Evolutionary conservation across 2,329 filamentous ascomycete species (phyloP), one percentile per base, ranked within the genome.

Genomic region (Plectosphaerella sp.): DNA sequence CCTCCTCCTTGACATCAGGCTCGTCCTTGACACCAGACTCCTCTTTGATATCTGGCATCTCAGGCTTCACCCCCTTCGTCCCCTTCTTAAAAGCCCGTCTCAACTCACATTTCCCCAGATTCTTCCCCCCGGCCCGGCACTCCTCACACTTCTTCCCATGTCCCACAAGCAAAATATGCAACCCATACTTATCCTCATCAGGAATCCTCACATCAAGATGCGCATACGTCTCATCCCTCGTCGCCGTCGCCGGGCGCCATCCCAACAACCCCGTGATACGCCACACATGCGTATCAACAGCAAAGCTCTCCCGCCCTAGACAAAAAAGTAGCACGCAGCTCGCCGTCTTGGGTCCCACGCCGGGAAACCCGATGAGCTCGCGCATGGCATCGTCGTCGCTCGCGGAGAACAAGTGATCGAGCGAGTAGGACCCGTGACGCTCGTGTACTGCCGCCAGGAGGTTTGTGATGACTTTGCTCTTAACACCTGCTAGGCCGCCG

Each of bases 401-500:
- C 10, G 64, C 62, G 6, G 58, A 55, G 47, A 77, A 75, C 12
- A 82, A 64, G 58, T 79, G 74, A 52, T 82, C 75, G 2, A 81
- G 68, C 15, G 73, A 74, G 58, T 76, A 77, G 1, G 18, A 45
- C 4, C 73, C 74, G 60, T 75, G 65, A 28, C 60, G 59, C 20
- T 58, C 64, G 49, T 80, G 74, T 37, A 85, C 87, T 62, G 89
- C 84, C 47, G 78, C 71, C 60, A 93, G 71, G 50, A 91, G 86
- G 36, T 71, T 68, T 58, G 91, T 82, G 59, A 93, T 89, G 59
- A 85, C 82, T 53, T 80, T 84, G 62, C 83, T 88, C 68, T 93
- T 94, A n/a, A 82, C 75, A 36, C 80, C 79, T 14, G 84, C 86
- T 1, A 93, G 72, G 0, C 89, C 89, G 28, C 89, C 89, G 22